Percentiles rank a stretch among this genome's conserved stretches.
These are phyloP conservation scores for Leccinum huronense DNA, from an alignment of 1,284 basidiomycete species.

Conservation along the genomic window DNA sequence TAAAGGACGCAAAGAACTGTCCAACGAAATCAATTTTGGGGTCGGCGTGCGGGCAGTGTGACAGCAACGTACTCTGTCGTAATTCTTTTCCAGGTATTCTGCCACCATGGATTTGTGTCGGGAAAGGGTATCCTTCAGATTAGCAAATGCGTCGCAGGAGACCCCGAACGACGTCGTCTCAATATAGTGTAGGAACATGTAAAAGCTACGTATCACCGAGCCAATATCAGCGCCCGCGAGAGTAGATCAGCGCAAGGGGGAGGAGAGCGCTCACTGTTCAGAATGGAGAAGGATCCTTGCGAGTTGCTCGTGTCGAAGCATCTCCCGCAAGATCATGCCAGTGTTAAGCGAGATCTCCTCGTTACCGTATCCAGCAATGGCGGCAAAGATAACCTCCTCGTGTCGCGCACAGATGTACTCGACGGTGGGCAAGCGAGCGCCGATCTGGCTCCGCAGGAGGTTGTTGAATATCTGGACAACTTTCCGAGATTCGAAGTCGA, in stretches of 20 bases:
- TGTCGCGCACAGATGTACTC: conserved; percentile 87
- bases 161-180: conserved; percentile 98
- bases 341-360: conserved; percentile 97
- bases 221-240: conserved; percentile 9
- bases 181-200: conserved; percentile 95
- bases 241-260: background rate
- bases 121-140: conserved; percentile 95
- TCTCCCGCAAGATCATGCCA: conserved; percentile 97
- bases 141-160: conserved; percentile 96
- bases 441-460: conserved; percentile 93
- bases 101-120: conserved; percentile 97
- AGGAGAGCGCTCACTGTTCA: conserved; percentile 70
- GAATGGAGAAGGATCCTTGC: conserved; percentile 91
- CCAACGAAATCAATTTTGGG: background rate
- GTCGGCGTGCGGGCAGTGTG: conserved; percentile 6
- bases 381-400: conserved; percentile 81
- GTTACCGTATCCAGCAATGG: conserved; percentile 89
- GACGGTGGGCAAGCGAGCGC: conserved; percentile 89
- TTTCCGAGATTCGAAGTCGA: conserved; percentile 97
- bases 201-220: conserved; percentile 64
- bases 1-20: conserved; percentile 95
- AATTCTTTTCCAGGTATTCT: conserved; percentile 93
- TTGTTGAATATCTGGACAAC: conserved; percentile 97
- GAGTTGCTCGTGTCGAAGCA: conserved; percentile 91
- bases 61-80: conserved; percentile 72